phyloP scores from a whole-genome alignment of 2,329 filamentous ascomycete species.

The Arthroderma sp. region DNA sequence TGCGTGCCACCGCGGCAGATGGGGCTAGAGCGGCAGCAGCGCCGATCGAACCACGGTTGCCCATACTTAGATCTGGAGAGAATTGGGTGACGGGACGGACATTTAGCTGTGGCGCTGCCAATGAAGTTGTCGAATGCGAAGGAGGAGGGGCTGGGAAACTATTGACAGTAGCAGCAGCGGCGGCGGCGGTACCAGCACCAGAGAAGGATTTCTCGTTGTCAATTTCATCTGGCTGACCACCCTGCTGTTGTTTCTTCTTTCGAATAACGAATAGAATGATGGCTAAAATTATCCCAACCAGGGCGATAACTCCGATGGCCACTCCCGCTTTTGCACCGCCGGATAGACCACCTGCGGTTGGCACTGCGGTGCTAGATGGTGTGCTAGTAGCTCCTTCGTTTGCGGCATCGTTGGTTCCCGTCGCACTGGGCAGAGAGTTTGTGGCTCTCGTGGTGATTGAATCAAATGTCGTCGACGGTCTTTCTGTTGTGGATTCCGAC shows the following conservation, averaged over 20 bases:
- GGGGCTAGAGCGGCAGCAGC: slow-evolving; percentile 14
- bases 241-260: slow-evolving; percentile 49
- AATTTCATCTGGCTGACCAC: slow-evolving; percentile 34
- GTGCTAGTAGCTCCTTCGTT: slow-evolving; percentile 6
- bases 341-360: slow-evolving; percentile 22
- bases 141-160: slow-evolving; percentile 21
- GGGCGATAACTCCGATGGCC: slow-evolving; percentile 65
- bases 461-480: slow-evolving; percentile 2
- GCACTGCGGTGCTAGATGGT: slow-evolving; percentile 15
- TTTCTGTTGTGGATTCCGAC: slow-evolving; percentile 1
- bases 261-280: slow-evolving; percentile 59
- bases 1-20: slow-evolving; percentile 18
- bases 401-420: slow-evolving; percentile 6
- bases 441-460: slow-evolving; percentile 3
- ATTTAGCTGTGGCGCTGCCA: slow-evolving; percentile 64
- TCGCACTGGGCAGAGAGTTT: slow-evolving; percentile 3
- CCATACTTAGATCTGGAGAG: slow-evolving; percentile 47
- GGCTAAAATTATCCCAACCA: slow-evolving; percentile 52
- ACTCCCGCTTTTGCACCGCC: slow-evolving; percentile 60
- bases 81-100: slow-evolving; percentile 77
- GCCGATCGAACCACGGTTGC: slow-evolving; percentile 10
- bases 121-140: slow-evolving; percentile 22
- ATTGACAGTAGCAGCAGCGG: slow-evolving; percentile 16
- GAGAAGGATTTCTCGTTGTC: slow-evolving; percentile 52
- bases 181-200: slow-evolving; percentile 14